Conservation (phyloP, 306 rosid species). For the Acacia confusa region DNA sequence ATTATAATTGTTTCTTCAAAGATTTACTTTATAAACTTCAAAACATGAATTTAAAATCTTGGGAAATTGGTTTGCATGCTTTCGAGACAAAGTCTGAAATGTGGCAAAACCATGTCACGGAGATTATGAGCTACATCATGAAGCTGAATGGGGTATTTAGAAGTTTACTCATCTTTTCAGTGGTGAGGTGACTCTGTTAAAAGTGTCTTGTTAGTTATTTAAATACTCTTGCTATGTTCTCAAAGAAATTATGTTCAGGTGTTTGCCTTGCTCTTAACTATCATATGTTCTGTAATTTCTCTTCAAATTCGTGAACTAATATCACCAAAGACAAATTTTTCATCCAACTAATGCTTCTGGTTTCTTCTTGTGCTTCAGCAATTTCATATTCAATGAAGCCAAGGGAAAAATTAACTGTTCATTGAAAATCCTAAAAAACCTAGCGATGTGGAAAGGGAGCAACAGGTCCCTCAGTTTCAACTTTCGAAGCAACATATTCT, state of each 20-base stretch:
- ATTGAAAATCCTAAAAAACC: conserved; percentile 9
- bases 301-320: neutral
- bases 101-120: neutral
- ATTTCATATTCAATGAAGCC: no score
- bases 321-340: neutral
- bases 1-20: no score
- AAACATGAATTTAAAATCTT: neutral
- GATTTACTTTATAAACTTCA: neutral
- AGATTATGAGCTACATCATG: no score
- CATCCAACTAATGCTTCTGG: neutral
- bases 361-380: no score
- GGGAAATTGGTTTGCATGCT: neutral
- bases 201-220: neutral
- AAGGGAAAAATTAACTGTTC: neutral
- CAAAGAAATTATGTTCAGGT: neutral
- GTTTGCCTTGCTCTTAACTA: neutral
- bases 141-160: neutral
- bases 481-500: conserved; percentile 17
- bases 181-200: neutral
- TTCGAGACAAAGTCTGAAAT: neutral
- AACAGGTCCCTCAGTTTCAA: neutral
- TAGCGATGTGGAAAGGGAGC: neutral
- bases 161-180: neutral
- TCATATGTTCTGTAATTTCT: neutral
- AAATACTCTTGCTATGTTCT: neutral